Evolutionary conservation across 345 rosid species (phyloP).

Genomic region (Salix udensis): DNA sequence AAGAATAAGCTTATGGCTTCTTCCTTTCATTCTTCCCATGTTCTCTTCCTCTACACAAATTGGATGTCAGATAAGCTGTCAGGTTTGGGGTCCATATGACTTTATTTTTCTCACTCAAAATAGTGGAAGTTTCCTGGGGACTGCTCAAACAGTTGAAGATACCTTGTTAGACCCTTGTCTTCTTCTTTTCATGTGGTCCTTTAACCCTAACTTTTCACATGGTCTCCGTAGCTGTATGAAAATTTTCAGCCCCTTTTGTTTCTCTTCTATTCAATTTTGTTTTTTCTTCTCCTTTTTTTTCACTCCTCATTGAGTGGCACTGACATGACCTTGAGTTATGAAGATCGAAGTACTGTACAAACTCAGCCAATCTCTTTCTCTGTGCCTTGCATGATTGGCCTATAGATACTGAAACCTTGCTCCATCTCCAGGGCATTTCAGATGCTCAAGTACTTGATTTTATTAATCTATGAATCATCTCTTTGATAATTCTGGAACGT

Average conservation of each 20-base stretch:
- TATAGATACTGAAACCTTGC: background rate
- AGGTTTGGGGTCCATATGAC: slow-evolving; percentile 29
- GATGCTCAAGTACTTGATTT: background rate
- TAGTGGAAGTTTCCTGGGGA: slow-evolving; percentile 38
- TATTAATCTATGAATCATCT: background rate
- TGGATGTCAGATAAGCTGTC: slow-evolving; percentile 26
- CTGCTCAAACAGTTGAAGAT: slow-evolving; percentile 27
- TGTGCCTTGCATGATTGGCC: background rate
- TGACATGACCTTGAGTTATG: background rate
- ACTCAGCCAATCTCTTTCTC: background rate
- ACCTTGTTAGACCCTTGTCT: slow-evolving; percentile 14
- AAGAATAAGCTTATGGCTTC: slow-evolving; percentile 5
- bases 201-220: slow-evolving; percentile 12
- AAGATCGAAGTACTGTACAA: background rate
- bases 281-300: background rate
- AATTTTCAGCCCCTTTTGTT: background rate
- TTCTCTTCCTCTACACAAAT: slow-evolving; percentile 8
- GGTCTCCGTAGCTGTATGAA: background rate
- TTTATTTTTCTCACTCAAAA: slow-evolving; percentile 19
- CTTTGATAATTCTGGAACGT: background rate
- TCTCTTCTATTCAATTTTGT: background rate
- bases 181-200: slow-evolving; percentile 33
- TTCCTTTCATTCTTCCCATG: background rate
- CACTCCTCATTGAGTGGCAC: background rate
- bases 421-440: background rate